Base-by-base conservation (phyloP, 768 basidiomycete genomes). In the Lenzites betulinus region DNA sequence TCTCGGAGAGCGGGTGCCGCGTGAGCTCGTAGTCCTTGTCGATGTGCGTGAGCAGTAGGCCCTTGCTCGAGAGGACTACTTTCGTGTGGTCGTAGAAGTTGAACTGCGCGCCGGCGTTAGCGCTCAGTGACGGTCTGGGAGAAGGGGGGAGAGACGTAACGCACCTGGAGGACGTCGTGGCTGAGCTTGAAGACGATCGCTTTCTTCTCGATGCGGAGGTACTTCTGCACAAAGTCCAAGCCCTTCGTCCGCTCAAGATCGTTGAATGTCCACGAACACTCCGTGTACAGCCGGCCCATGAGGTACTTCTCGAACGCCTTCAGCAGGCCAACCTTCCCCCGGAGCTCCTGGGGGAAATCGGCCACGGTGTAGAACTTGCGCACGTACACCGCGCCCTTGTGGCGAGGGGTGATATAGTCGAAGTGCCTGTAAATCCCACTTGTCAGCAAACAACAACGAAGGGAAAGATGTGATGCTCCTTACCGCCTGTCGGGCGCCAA, bases 71-170 rank as follows among this genome's bases (percentile, higher is more conserved):
- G 51, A 99, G 79, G 59, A 99, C 87, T 61, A 98, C 77, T 73
- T 99, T 98, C 42, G 92, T 89, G 77, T 99, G 97, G 76, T 98
- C 97, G 73, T 92, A 93, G 74, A 98, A 98, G 79, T 98, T 99
- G 83, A 98, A 98, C 96, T 98, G 71, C 2, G 47, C 20, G 41
- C 44, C 36, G 8, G 51, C 23, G 51, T 67, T 50, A 64, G 59
- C 53, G 44, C 16, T 58, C 42, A 44, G 43, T 49, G 5, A 51
- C 48, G 44, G 28, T 33, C 11, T 4, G 30, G 30, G 11, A 11
- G 11, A 11, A 33, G 11, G 30, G 30, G 16, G 28, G 26, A 28
- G 6, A 49, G 13, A 7, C 30, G 30, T 18, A 54, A 61, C 82
- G 46, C 59, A 92, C 95, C 86, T 98, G 96, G n/a, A 98, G 74